phyloP scores from a whole-genome alignment of 1,139 yeast genomes.

The Yamadazyma atlantica region DNA sequence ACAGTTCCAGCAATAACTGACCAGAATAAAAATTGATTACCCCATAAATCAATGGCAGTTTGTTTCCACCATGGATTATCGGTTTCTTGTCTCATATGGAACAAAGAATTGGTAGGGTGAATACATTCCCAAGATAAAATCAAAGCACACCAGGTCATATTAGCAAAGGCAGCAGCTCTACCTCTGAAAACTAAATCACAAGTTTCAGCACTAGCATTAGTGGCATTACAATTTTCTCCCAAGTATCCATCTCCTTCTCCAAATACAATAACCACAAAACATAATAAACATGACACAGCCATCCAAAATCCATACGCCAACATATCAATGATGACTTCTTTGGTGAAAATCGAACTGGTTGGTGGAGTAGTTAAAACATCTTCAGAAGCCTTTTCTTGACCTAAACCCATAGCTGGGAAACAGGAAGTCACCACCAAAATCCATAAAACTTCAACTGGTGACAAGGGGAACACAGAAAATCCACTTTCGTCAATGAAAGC shows the following conservation, averaged over 20 bases:
- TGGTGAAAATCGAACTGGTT: slow-evolving; percentile 61
- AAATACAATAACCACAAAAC: slow-evolving; percentile 66
- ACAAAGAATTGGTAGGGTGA: slow-evolving; percentile 72
- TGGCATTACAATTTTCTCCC: slow-evolving; percentile 61
- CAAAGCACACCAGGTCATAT: slow-evolving; percentile 90
- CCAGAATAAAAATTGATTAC: slow-evolving; percentile 80
- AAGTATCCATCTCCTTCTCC: slow-evolving; percentile 67
- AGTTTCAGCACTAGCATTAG: slow-evolving; percentile 14
- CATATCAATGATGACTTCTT: slow-evolving; percentile 75
- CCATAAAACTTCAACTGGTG: slow-evolving; percentile 82
- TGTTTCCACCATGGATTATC: slow-evolving; percentile 50
- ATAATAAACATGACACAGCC: slow-evolving; percentile 70
- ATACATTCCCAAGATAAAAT: slow-evolving; percentile 89
- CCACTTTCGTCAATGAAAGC: slow-evolving; percentile 63
- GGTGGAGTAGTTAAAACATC: slow-evolving; percentile 71
- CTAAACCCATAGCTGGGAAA: slow-evolving; percentile 88
- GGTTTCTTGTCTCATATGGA: slow-evolving; percentile 71
- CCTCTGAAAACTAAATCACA: slow-evolving; percentile 75
- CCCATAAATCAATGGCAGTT: slow-evolving; percentile 62
- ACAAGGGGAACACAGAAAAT: slow-evolving; percentile 70
- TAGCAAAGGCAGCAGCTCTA: slow-evolving; percentile 78
- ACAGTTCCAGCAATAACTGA: slow-evolving; percentile 71
- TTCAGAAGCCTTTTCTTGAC: slow-evolving; percentile 65
- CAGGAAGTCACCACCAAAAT: slow-evolving; percentile 76
- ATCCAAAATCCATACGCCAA: slow-evolving; percentile 70